These are phyloP conservation scores for Gryganskiella cystojenkinii DNA, from an alignment of 192 early-diverging fungal genomes.

Conservation along the genomic window DNA sequence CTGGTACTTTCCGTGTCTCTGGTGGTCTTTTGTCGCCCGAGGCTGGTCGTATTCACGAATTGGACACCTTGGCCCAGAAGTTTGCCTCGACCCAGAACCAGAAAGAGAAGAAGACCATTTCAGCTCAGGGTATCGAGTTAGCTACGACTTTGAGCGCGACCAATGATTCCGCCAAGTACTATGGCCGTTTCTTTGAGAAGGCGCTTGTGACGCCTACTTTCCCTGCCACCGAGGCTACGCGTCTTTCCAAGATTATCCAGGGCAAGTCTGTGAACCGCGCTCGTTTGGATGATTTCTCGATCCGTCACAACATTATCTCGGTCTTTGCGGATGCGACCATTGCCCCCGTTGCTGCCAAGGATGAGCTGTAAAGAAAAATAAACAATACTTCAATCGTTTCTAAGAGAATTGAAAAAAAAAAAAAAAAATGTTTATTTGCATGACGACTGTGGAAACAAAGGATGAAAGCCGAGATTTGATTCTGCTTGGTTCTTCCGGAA, in stretches of 20 bases:
- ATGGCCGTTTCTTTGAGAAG: slow-evolving; percentile 94
- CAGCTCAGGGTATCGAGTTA: slow-evolving; percentile 58
- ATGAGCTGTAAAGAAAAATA: slow-evolving; percentile 40
- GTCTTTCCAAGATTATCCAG: slow-evolving; percentile 82
- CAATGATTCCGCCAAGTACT: slow-evolving; percentile 74
- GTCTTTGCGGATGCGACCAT: slow-evolving; percentile 2
- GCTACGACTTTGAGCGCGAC: slow-evolving; percentile 53
- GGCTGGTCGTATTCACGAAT: slow-evolving; percentile 71
- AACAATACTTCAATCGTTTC: no score
- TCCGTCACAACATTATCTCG: slow-evolving; percentile 87
- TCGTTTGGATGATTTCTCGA: slow-evolving; percentile 88
- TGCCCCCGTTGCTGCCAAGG: slow-evolving; percentile 13
- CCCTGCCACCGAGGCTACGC: slow-evolving; percentile 80
- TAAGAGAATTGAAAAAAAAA: no score
- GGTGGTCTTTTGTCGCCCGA: slow-evolving; percentile 70
- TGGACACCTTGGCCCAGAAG: slow-evolving; percentile 69
- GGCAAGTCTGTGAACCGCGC: slow-evolving; percentile 71
- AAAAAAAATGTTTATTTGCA: no score
- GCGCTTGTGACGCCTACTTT: slow-evolving; percentile 75
- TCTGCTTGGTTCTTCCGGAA: no score
- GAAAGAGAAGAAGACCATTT: slow-evolving; percentile 61
- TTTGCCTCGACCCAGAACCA: slow-evolving; percentile 67
- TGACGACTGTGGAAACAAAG: no score
- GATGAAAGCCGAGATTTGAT: no score
- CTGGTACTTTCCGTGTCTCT: slow-evolving; percentile 79